Base-by-base conservation (phyloP, 768 basidiomycete species). In the Boletus coccyginus region DNA sequence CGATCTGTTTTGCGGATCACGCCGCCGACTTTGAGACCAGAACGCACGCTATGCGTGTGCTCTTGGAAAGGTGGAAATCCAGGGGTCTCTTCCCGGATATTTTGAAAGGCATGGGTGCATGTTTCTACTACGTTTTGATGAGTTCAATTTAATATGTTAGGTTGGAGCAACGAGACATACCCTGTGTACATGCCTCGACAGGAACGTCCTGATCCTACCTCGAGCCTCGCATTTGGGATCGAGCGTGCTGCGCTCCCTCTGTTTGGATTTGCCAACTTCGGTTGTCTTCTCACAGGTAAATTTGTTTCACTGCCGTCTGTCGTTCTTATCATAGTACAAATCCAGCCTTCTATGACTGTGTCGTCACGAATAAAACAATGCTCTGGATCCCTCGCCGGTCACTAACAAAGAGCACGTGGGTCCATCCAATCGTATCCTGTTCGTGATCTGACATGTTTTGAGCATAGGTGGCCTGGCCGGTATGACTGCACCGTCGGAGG, bases 401-500 rank as follows among this genome's bases (percentile, higher is more conserved):
- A 11, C 55, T 54, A 7, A 69, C 63, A 13, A 79, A 79, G 62
- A 71, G 67, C 64, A 77, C 70, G 78, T 77, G 62, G 9, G 74
- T 69, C 10, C 16, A 8, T 45, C 17, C 27, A 13, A 44, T 14
- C 6, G 13, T 24, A 4, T 50, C 7, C 8, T 42, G 21, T 45
- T 46, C 29, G 8, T 36, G 29, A 31, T 32, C n/a, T 46, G 17
- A 68, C 8, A 27, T 14, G 3, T 31, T 31, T 27, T 38, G 32
- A 24, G 35, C n/a, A 9, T 33, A 67, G 66, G 29, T 61, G 67
- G 67, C 66, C 66, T 40, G 76, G 77, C 5, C 60, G 58, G 38
- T 72, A 79, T 1, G 78, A 79, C 59, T 77, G 77, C 29, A 79
- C 77, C 3, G 74, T 71, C 19, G 77, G 75, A 42, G 78, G 78